These are phyloP conservation scores for Musa troglodytarum DNA, from an alignment of 176 grass and related monocot genomes.

Conservation along the genomic window DNA sequence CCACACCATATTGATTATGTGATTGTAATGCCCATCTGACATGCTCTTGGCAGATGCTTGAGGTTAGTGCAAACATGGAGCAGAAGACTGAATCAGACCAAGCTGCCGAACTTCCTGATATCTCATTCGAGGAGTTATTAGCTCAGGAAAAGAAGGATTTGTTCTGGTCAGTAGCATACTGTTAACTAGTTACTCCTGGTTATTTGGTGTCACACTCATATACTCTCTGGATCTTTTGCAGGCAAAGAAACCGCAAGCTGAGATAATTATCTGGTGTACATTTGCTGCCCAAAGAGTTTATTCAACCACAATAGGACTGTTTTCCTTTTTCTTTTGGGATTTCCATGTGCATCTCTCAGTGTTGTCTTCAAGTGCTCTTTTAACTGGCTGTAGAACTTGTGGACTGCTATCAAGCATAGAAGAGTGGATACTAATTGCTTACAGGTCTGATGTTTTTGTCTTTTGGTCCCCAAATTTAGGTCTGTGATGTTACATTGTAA, in stretches of 20 bases:
- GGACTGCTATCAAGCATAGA: not conserved
- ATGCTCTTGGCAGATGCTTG: conserved; percentile 43
- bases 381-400: not conserved
- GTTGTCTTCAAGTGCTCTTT: too few relatives aligned
- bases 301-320: too few relatives aligned
- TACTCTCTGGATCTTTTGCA: conserved; percentile 8
- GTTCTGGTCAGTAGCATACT: conserved; percentile 39
- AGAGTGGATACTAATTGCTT: not conserved
- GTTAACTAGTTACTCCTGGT: not conserved
- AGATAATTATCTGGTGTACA: conserved; percentile 30
- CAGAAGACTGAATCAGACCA: conserved; percentile 19
- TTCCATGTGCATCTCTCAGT: too few relatives aligned
- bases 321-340: too few relatives aligned
- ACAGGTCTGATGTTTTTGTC: not conserved
- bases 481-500: not conserved
- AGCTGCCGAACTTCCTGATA: conserved; percentile 37
- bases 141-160: conserved; percentile 86
- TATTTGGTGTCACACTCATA: not conserved
- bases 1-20: not conserved
- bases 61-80: conserved; percentile 35
- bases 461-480: not conserved
- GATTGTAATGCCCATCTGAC: not conserved
- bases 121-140: conserved; percentile 84
- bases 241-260: conserved; percentile 57
- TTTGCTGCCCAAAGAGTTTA: not conserved